phyloP scores from a whole-genome alignment of 2,329 filamentous ascomycete species.

The Gremmenia infestans region DNA sequence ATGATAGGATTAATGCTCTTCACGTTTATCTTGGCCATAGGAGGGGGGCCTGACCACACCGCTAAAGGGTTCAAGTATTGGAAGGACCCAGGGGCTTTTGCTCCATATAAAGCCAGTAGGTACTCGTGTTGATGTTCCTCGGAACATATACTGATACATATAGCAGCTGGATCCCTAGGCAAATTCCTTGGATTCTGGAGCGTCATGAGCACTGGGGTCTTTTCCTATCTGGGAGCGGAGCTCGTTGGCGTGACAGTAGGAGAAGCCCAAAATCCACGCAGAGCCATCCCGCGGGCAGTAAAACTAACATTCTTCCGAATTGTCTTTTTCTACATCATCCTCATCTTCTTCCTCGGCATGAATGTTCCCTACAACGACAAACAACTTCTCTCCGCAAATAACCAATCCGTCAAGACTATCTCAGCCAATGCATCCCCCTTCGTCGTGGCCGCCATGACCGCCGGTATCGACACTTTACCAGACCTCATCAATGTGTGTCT shows the following conservation, averaged over 20 bases:
- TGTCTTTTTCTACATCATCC: slow-evolving; percentile 57
- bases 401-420: slow-evolving; percentile 33
- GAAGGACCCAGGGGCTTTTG: slow-evolving; percentile 40
- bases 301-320: slow-evolving; percentile 57
- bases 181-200: slow-evolving; percentile 56
- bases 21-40: slow-evolving; percentile 56
- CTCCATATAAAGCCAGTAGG: slow-evolving; percentile 28
- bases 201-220: slow-evolving; percentile 46
- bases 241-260: slow-evolving; percentile 57
- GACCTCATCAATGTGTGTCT: slow-evolving; percentile 66
- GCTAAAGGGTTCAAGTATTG: slow-evolving; percentile 48
- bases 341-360: slow-evolving; percentile 55
- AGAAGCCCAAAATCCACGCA: slow-evolving; percentile 58
- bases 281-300: slow-evolving; percentile 61
- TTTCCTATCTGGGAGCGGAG: slow-evolving; percentile 60
- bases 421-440: slow-evolving; percentile 44
- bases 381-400: slow-evolving; percentile 47
- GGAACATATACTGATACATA: slow-evolving; percentile 33
- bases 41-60: slow-evolving; percentile 55
- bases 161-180: slow-evolving; percentile 39
- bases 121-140: neutral
- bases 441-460: slow-evolving; percentile 57
- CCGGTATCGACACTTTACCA: slow-evolving; percentile 59
- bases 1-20: slow-evolving; percentile 63
- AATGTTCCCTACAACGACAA: slow-evolving; percentile 60